Evolutionary conservation across 495 filamentous ascomycete genomes (phyloP).

Genomic region (Cladorrhinum samala): DNA sequence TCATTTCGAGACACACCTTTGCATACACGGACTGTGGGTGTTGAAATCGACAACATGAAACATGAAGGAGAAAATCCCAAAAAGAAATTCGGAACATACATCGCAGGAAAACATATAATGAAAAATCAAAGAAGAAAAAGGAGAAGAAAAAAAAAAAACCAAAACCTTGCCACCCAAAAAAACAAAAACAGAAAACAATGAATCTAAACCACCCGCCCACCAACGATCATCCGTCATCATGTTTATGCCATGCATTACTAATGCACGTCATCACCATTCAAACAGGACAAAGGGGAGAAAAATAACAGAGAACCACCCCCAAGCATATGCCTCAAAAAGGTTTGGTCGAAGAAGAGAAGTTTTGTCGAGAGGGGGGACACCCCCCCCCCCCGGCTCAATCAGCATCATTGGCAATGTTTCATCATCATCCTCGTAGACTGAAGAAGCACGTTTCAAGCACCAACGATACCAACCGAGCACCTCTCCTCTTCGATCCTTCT

Average conservation of each 20-base stretch:
- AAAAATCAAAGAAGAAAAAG: background rate
- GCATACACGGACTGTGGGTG: background rate
- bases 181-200: too few species aligned
- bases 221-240: too few species aligned
- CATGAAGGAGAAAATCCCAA: conserved; percentile 12
- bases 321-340: conserved; percentile 7
- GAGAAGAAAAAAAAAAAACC: conserved; percentile 6
- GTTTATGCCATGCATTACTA: too few species aligned
- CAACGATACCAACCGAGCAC: conserved; percentile 18
- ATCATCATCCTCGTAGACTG: background rate
- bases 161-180: background rate
- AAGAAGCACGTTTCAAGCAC: conserved; percentile 12
- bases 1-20: too few species aligned
- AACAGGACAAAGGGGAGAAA: background rate
- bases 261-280: background rate
- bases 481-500: conserved; percentile 44
- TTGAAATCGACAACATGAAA: background rate
- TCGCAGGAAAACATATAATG: background rate
- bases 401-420: too few species aligned
- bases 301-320: conserved; percentile 4
- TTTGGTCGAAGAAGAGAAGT: conserved; percentile 11
- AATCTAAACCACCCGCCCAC: background rate
- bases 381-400: too few species aligned
- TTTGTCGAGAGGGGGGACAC: too few species aligned
- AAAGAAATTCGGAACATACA: conserved; percentile 3